phyloP scores from a whole-genome alignment of 2,329 filamentous ascomycete species.

The Clonostachys byssicola region DNA sequence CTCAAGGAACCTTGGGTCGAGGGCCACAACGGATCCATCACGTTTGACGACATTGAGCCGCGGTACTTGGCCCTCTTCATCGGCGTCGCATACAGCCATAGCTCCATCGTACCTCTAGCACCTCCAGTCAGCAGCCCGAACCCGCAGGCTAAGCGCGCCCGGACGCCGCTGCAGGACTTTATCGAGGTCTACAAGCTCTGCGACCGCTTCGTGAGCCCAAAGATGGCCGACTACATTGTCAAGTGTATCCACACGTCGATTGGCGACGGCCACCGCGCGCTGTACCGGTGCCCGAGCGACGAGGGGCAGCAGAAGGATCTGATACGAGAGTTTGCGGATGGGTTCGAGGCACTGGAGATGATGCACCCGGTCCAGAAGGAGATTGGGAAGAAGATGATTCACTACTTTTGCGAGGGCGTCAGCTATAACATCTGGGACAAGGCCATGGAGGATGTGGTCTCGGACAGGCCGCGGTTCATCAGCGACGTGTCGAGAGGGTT shows the following conservation, averaged over 20 bases:
- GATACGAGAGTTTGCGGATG: slow-evolving; percentile 27
- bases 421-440: slow-evolving; percentile 17
- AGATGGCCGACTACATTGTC: slow-evolving; percentile 20
- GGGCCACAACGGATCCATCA: slow-evolving; percentile 14
- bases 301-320: slow-evolving; percentile 16
- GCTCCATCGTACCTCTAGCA: slow-evolving; percentile 21
- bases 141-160: slow-evolving; percentile 15
- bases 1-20: slow-evolving; percentile 18
- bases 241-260: slow-evolving; percentile 20
- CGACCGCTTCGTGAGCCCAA: slow-evolving; percentile 23
- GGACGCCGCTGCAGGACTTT: slow-evolving; percentile 21
- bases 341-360: slow-evolving; percentile 20
- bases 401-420: slow-evolving; percentile 24
- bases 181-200: slow-evolving; percentile 29
- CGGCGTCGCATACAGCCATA: slow-evolving; percentile 25
- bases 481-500: slow-evolving; percentile 21
- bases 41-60: slow-evolving; percentile 24
- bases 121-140: slow-evolving; percentile 11
- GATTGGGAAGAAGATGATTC: slow-evolving; percentile 15
- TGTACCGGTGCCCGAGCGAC: slow-evolving; percentile 18
- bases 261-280: slow-evolving; percentile 21
- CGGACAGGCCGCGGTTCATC: slow-evolving; percentile 20
- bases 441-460: slow-evolving; percentile 12
- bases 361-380: slow-evolving; percentile 12
- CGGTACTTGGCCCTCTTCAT: slow-evolving; percentile 25